A percentile compares a stretch with the other conserved stretches of the same genome.
phyloP scores from a whole-genome alignment of 805 yeast genomes.

The Yamadazyma sp. region DNA sequence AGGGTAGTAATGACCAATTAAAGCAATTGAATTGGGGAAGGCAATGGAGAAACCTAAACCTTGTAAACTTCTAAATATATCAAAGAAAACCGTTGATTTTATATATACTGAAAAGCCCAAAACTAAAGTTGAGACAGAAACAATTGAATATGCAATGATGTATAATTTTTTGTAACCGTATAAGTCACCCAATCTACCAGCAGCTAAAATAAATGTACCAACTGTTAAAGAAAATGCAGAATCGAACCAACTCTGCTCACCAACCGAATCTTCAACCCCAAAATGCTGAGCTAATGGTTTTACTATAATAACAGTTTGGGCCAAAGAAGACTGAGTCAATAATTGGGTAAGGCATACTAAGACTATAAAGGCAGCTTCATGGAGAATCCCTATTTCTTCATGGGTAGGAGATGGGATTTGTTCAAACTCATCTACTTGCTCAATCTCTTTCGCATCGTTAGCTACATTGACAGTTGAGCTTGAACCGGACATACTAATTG shows the following conservation, averaged over 20 bases:
- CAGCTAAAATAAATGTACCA: constrained; percentile 33
- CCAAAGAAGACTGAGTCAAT: constrained; percentile 16
- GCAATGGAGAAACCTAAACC: constrained; percentile 34
- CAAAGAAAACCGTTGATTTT: constrained; percentile 22
- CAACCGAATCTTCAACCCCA: constrained; percentile 21
- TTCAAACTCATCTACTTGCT: not conserved
- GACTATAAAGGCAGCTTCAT: constrained; percentile 23
- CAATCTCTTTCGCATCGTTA: not conserved
- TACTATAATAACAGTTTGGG: constrained; percentile 19
- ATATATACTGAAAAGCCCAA: constrained; percentile 27
- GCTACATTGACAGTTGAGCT: not conserved
- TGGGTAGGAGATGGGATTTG: constrained; percentile 16
- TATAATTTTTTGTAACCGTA: constrained; percentile 31
- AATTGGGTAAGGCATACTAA: constrained; percentile 20
- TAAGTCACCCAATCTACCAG: constrained; percentile 34
- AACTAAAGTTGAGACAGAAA: constrained; percentile 20
- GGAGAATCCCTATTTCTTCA: constrained; percentile 17
- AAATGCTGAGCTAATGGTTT: constrained; percentile 20
- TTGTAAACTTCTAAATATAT: constrained; percentile 29
- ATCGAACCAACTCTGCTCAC: constrained; percentile 34
- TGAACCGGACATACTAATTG: too few relatives aligned
- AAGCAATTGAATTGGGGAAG: constrained; percentile 33
- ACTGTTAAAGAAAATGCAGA: constrained; percentile 33
- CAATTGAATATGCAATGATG: constrained; percentile 22
- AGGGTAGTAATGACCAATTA: constrained; percentile 31